Conservation (phyloP, 2,329 filamentous ascomycete species). For the Diaporthe vexans region DNA sequence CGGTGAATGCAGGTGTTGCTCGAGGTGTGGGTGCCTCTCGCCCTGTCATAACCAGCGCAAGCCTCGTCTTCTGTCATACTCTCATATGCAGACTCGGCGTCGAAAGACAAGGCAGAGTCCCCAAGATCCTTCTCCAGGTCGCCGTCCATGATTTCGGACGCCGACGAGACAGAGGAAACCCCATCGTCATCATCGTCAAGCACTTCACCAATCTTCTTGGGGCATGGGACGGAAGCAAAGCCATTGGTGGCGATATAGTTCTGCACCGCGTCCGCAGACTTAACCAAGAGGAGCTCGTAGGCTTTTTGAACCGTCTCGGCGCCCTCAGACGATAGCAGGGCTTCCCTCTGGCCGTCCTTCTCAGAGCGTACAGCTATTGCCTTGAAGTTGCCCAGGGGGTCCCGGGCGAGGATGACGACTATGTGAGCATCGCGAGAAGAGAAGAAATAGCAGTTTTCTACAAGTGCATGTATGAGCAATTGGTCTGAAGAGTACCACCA, state of each 20-base stretch:
- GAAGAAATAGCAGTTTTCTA: constrained; percentile 51
- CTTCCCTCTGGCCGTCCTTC: constrained; percentile 46
- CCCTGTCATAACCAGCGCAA: constrained; percentile 12
- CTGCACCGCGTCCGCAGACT: constrained; percentile 56
- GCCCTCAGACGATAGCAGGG: constrained; percentile 50
- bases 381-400: constrained; percentile 46
- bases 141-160: constrained; percentile 18
- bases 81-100: constrained; percentile 40
- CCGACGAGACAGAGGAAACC: constrained; percentile 28
- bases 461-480: not conserved
- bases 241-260: constrained; percentile 52
- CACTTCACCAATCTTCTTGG: constrained; percentile 36
- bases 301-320: constrained; percentile 50
- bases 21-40: constrained; percentile 19
- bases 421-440: constrained; percentile 42
- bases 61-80: constrained; percentile 37
- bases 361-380: constrained; percentile 46
- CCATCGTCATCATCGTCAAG: constrained; percentile 40
- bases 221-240: constrained; percentile 45
- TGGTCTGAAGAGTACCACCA: constrained; percentile 5
- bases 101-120: constrained; percentile 36
- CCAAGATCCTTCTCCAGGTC: constrained; percentile 31
- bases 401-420: constrained; percentile 46
- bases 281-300: constrained; percentile 54
- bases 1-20: constrained; percentile 1